phyloP scores from a whole-genome alignment of 805 yeast species.

The Candida lessepsii region DNA sequence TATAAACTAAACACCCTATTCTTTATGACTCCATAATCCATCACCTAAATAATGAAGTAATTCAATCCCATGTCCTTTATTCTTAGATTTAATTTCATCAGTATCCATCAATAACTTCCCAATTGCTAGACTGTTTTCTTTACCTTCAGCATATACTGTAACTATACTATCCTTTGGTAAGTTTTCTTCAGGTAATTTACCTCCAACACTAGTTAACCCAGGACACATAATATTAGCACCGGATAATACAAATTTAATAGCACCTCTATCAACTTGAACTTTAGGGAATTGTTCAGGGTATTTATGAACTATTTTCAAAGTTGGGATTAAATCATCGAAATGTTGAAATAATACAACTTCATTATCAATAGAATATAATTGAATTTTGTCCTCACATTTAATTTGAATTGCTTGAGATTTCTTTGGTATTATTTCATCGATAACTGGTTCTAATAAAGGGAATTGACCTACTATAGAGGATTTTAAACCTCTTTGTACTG shows the following conservation, averaged over 20 bases:
- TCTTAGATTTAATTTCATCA: slow-evolving; percentile 76
- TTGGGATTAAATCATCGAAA: slow-evolving; percentile 75
- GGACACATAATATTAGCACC: slow-evolving; percentile 99
- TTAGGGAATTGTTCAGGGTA: slow-evolving; percentile 82
- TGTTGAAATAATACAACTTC: slow-evolving; percentile 79
- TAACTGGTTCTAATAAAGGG: slow-evolving; percentile 68
- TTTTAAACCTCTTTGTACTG: slow-evolving; percentile 89
- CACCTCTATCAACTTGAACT: slow-evolving; percentile 93
- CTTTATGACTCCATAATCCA: slow-evolving; percentile 63
- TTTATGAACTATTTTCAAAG: slow-evolving; percentile 71
- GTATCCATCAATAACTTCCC: slow-evolving; percentile 88
- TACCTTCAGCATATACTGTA: slow-evolving; percentile 87
- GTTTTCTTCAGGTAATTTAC: slow-evolving; percentile 72
- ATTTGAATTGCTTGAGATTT: slow-evolving; percentile 75
- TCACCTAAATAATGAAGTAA: slow-evolving; percentile 83
- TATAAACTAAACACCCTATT: too few species aligned
- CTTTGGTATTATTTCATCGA: slow-evolving; percentile 85
- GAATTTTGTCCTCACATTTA: slow-evolving; percentile 89
- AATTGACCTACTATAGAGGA: slow-evolving; percentile 70
- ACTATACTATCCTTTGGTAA: slow-evolving; percentile 69
- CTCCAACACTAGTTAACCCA: slow-evolving; percentile 86
- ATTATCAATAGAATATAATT: slow-evolving; percentile 68
- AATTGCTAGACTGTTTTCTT: slow-evolving; percentile 84
- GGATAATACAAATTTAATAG: slow-evolving; percentile 89
- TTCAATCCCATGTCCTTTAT: slow-evolving; percentile 90